Evolutionary conservation across 2,329 filamentous ascomycete species (phyloP).

Genomic region (Trichoderma simmonsii): DNA sequence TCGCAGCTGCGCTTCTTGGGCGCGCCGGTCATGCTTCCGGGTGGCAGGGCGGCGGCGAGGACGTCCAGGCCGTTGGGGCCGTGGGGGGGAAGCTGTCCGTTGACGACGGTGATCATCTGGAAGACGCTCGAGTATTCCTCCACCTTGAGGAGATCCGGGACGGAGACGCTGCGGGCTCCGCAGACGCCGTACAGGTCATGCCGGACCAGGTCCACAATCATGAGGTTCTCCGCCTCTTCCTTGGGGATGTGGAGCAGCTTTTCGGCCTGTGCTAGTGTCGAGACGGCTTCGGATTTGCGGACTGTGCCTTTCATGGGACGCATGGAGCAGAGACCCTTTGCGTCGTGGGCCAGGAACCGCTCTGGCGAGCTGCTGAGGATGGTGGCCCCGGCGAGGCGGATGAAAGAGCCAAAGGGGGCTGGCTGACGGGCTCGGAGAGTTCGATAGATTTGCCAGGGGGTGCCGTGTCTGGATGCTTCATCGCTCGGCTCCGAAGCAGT

Average conservation of each 20-base stretch:
- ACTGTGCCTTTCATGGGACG: slow-evolving; percentile 96
- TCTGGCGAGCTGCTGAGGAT: slow-evolving; percentile 84
- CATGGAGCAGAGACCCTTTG: slow-evolving; percentile 65
- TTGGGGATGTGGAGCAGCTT: slow-evolving; percentile 75
- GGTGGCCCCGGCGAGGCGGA: slow-evolving; percentile 66
- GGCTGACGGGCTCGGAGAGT: slow-evolving; percentile 69
- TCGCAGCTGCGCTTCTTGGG: slow-evolving; percentile 92
- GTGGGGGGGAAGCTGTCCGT: slow-evolving; percentile 56
- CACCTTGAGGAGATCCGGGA: slow-evolving; percentile 76
- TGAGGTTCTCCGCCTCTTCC: slow-evolving; percentile 92
- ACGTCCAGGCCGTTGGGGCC: slow-evolving; percentile 65
- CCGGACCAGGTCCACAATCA: slow-evolving; percentile 96
- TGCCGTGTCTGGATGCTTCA: slow-evolving; percentile 19
- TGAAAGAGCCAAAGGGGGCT: slow-evolving; percentile 80
- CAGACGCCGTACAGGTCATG: slow-evolving; percentile 88
- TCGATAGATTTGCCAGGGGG: slow-evolving; percentile 70
- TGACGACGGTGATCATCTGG: slow-evolving; percentile 85
- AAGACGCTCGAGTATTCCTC: slow-evolving; percentile 91
- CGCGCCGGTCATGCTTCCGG: slow-evolving; percentile 94
- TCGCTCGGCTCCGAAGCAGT: neutral
- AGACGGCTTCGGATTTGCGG: slow-evolving; percentile 63
- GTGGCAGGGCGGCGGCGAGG: slow-evolving; percentile 73
- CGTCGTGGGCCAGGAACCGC: slow-evolving; percentile 67
- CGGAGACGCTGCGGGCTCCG: slow-evolving; percentile 67
- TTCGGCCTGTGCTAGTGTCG: slow-evolving; percentile 70